phyloP scores from a whole-genome alignment of 106 monocot genomes.

The Iris macrosiphon region DNA sequence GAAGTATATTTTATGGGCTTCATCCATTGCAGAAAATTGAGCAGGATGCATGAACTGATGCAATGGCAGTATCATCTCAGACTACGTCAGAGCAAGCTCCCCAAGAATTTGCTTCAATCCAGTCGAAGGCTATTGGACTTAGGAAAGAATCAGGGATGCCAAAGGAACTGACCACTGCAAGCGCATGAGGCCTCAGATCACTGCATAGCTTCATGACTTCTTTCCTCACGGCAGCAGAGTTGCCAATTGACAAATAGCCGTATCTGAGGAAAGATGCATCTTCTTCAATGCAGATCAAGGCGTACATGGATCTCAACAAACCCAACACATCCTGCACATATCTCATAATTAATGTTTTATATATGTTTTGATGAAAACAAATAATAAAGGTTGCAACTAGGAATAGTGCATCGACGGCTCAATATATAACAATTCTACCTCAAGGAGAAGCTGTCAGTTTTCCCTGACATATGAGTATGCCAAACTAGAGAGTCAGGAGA shows the following conservation, averaged over 20 bases:
- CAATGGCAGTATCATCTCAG: too few species aligned
- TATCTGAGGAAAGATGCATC: conserved; percentile 78
- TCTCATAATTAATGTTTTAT: too few species aligned
- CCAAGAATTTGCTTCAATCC: conserved; percentile 87
- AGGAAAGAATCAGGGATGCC: conserved; percentile 86
- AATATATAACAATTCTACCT: too few species aligned
- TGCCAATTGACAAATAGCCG: conserved; percentile 48
- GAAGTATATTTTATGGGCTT: too few species aligned
- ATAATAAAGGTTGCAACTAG: neutral
- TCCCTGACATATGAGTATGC: too few species aligned
- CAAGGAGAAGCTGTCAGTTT: too few species aligned
- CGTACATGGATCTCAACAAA: conserved; percentile 75
- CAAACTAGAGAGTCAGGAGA: too few species aligned
- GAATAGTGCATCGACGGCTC: too few species aligned
- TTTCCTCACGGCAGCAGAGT: conserved; percentile 62
- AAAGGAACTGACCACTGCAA: conserved; percentile 59
- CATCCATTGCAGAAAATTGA: too few species aligned
- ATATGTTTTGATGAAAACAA: too few species aligned
- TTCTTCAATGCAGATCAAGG: conserved; percentile 69
- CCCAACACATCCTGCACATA: conserved; percentile 60
- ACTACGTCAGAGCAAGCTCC: too few species aligned
- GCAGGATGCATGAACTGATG: too few species aligned
- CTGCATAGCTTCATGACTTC: conserved; percentile 55
- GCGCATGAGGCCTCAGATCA: conserved; percentile 73
- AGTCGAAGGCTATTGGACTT: conserved; percentile 81